A percentile compares a stretch with the other conserved stretches of the same genome.
Evolutionary conservation across 345 rosid genomes (phyloP).

Genomic region (Populus pruinosa): DNA sequence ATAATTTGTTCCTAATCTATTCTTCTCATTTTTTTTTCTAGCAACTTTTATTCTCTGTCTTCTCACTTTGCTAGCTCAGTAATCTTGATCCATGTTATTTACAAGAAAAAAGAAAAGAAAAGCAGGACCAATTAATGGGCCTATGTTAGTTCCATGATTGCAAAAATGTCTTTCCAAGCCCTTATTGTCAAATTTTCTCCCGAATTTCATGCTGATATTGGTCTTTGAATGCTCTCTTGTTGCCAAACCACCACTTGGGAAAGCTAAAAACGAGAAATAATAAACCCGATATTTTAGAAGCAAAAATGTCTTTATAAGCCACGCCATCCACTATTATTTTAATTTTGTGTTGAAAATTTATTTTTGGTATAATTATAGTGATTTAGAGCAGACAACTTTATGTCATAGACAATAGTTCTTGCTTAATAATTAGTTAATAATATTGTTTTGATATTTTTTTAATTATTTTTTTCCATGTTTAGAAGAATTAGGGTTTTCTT

Average conservation of each 20-base stretch:
- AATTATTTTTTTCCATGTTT: too few species aligned
- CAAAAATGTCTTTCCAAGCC: too few species aligned
- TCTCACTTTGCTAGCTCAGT: neutral
- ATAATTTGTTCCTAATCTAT: neutral
- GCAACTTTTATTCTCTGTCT: neutral
- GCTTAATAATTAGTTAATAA: too few species aligned
- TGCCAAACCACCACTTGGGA: neutral
- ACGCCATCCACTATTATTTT: neutral
- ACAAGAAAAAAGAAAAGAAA: rapidly evolving
- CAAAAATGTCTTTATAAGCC: neutral
- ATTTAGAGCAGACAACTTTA: neutral
- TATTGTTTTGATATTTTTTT: too few species aligned
- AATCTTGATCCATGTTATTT: neutral
- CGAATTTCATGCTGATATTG: neutral
- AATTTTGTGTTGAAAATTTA: too few species aligned
- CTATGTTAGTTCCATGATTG: neutral
- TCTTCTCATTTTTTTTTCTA: too few species aligned
- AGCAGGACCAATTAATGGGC: neutral
- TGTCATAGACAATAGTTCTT: neutral
- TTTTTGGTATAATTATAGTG: too few species aligned
- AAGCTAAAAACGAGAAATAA: too few species aligned
- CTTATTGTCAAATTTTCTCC: neutral
- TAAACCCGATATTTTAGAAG: neutral
- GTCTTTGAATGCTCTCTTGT: neutral
- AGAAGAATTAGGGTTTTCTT: neutral